phyloP scores from a whole-genome alignment of 2,329 filamentous ascomycete species.

The Diaporthe vexans region DNA sequence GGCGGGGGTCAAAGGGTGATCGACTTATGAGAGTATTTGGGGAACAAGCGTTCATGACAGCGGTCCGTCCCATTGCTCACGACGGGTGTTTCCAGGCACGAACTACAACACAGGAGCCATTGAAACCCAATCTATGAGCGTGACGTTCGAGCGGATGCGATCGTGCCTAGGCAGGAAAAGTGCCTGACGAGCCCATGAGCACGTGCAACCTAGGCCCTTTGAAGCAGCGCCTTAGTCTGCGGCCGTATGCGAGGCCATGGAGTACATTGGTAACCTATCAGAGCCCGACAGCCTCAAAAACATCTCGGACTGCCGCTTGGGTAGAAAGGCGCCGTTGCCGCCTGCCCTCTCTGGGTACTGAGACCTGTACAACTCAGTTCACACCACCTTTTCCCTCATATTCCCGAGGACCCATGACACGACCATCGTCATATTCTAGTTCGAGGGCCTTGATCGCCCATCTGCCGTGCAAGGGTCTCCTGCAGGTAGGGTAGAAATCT shows the following conservation, averaged over 20 bases:
- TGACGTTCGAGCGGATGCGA: constrained; percentile 26
- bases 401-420: constrained; percentile 24
- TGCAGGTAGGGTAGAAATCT: constrained; percentile 36
- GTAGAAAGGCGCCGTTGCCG: constrained; percentile 62
- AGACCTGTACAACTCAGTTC: constrained; percentile 63
- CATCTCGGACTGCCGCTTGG: constrained; percentile 59
- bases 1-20: not conserved
- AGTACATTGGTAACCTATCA: constrained; percentile 49
- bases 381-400: constrained; percentile 34
- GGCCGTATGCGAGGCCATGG: constrained; percentile 42
- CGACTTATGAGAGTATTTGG: constrained; percentile 1
- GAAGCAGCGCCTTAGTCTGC: constrained; percentile 33
- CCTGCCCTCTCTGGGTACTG: constrained; percentile 55
- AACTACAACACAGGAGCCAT: not conserved
- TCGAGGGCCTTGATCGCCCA: constrained; percentile 47
- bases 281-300: constrained; percentile 52
- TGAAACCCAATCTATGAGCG: constrained; percentile 27
- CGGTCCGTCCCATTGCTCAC: constrained; percentile 20
- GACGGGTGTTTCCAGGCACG: constrained; percentile 12
- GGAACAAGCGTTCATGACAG: constrained; percentile 19
- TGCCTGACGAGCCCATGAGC: constrained; percentile 8
- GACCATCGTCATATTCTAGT: constrained; percentile 32
- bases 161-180: constrained; percentile 27
- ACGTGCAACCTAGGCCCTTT: constrained; percentile 37
- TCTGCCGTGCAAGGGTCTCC: constrained; percentile 39